Evolutionary conservation across 2,329 filamentous ascomycete species (phyloP).

Genomic region (Apiospora phragmitis): DNA sequence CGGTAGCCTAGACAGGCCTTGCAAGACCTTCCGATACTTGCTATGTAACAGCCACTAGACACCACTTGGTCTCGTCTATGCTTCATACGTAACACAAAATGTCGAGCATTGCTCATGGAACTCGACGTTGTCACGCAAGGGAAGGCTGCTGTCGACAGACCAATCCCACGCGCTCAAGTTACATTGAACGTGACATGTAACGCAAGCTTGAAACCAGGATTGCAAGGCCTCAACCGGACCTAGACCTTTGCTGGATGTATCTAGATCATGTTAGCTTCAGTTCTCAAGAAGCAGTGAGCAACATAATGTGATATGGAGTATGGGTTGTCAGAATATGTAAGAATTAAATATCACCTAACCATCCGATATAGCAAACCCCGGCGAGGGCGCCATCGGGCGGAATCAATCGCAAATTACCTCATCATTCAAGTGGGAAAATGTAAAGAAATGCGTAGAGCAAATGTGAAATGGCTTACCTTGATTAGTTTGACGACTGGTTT

Average conservation of each 20-base stretch:
- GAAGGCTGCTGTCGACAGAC: not conserved
- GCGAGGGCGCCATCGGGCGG: conserved; percentile 82
- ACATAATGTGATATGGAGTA: not conserved
- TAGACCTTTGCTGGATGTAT: not conserved
- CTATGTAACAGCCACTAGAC: not conserved
- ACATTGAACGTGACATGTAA: not conserved
- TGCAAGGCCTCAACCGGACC: not conserved
- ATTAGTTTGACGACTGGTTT: not conserved
- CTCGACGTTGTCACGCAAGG: no score
- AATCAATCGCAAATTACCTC: conserved; percentile 99
- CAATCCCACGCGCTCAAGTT: not conserved
- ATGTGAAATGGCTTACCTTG: conserved; percentile 16
- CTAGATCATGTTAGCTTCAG: not conserved
- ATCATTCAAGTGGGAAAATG: conserved; percentile 61
- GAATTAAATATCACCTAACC: conserved; percentile 87
- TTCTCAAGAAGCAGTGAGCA: not conserved
- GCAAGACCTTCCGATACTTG: not conserved
- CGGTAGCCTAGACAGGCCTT: not conserved
- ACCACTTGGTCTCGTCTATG: not conserved
- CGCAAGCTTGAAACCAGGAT: not conserved
- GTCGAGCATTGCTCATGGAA: not conserved
- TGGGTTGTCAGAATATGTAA: conserved; percentile 94
- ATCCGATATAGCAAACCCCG: conserved; percentile 79
- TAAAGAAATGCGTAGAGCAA: conserved; percentile 13
- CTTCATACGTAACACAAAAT: not conserved